Percentiles rank a stretch among this genome's conserved stretches.
These are phyloP conservation scores for Ophiostoma australiae DNA, from an alignment of 2,329 filamentous ascomycete genomes.

Conservation along the genomic window DNA sequence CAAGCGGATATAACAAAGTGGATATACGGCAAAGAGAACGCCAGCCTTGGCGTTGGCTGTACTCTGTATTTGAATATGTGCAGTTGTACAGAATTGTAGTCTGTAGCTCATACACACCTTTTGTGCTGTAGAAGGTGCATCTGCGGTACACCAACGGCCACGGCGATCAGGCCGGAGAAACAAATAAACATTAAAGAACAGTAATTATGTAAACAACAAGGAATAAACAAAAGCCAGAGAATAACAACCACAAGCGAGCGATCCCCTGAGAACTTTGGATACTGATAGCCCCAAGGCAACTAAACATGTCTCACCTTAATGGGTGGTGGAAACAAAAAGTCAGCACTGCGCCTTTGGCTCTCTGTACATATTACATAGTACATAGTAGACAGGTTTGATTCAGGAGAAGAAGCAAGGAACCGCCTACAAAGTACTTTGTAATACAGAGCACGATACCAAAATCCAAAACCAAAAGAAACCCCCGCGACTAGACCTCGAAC, in stretches of 20 bases:
- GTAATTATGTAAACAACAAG: not conserved
- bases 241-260: not conserved
- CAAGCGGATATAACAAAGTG: constrained; percentile 9
- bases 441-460: not conserved
- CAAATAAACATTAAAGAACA: not conserved
- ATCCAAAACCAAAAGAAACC: not conserved
- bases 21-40: constrained; percentile 3
- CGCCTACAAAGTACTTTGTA: not conserved
- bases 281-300: not conserved
- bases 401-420: not conserved
- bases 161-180: not conserved
- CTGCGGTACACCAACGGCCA: not conserved
- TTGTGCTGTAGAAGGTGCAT: too few species aligned
- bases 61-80: not conserved
- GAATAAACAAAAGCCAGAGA: too few species aligned
- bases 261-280: not conserved
- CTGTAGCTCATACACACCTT: not conserved
- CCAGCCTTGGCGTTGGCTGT: not conserved
- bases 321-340: not conserved
- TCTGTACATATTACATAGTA: too few species aligned
- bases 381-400: not conserved
- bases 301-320: not conserved
- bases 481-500: not conserved
- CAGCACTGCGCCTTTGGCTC: not conserved
- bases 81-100: not conserved